A percentile compares a stretch with the other conserved stretches of the same genome.
phyloP scores from a whole-genome alignment of 306 rosid species.

The Acmispon strigosus region DNA sequence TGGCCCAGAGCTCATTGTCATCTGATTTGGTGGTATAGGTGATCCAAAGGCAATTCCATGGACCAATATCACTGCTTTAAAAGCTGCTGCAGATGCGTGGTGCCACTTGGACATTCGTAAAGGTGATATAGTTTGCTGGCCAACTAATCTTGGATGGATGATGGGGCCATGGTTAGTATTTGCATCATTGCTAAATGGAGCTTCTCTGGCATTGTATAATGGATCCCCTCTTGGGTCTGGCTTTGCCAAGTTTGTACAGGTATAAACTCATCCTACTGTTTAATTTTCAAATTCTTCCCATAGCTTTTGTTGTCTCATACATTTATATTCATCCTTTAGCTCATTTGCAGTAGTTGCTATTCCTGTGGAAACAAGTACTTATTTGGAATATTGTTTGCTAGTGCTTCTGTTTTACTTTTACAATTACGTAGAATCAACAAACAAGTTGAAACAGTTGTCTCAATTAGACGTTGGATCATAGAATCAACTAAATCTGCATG shows the following conservation, averaged over 20 bases:
- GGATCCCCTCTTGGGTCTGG: slow-evolving; percentile 91
- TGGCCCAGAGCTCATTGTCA: neutral
- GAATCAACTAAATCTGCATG: neutral
- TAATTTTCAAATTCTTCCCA: neutral
- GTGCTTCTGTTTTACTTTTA: neutral
- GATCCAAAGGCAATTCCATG: slow-evolving; percentile 98
- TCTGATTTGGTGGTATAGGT: slow-evolving; percentile 46
- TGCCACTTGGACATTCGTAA: slow-evolving; percentile 73
- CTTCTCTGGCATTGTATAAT: slow-evolving; percentile 78
- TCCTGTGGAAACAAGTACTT: neutral
- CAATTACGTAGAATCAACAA: neutral
- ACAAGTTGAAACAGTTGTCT: slow-evolving; percentile 1
- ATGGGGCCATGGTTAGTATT: slow-evolving; percentile 99
- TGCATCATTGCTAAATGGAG: slow-evolving; percentile 89
- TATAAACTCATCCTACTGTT: slow-evolving; percentile 21
- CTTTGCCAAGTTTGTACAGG: slow-evolving; percentile 90
- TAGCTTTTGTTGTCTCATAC: slow-evolving; percentile 3
- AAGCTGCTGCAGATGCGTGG: slow-evolving; percentile 98
- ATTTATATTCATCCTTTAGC: neutral
- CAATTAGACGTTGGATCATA: neutral
- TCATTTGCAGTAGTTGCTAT: neutral
- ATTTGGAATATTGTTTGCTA: neutral
- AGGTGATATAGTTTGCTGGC: slow-evolving; percentile 90
- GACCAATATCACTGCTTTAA: slow-evolving; percentile 76
- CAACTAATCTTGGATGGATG: slow-evolving; percentile 99